phyloP scores from a whole-genome alignment of 2,329 filamentous ascomycete genomes.

The Herpomyces periplanetae region DNA sequence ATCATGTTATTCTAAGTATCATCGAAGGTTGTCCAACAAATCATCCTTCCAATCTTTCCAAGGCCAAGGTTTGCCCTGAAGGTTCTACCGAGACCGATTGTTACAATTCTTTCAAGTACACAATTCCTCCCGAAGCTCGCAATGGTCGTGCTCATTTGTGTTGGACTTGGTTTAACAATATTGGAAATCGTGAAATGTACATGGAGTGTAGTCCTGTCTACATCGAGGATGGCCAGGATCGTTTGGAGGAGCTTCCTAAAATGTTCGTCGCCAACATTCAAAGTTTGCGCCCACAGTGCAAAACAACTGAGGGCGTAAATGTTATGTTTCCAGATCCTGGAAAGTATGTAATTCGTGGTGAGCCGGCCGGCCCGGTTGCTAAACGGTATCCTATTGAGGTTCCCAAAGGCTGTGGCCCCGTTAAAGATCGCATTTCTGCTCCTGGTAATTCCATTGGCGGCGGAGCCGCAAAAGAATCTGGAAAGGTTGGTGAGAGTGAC shows the following conservation, averaged over 20 bases:
- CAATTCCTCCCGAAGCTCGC: constrained; percentile 26
- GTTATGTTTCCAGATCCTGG: constrained; percentile 29
- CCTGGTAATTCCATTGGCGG: constrained; percentile 6
- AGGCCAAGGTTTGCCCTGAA: constrained; percentile 9
- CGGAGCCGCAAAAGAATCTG: too few species aligned
- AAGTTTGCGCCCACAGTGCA: constrained; percentile 10
- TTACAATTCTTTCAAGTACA: constrained; percentile 21
- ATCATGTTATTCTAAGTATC: constrained; percentile 63
- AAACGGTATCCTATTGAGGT: constrained; percentile 5
- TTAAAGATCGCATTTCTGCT: constrained; percentile 5
- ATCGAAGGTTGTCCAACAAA: constrained; percentile 44
- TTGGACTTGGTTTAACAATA: constrained; percentile 78
- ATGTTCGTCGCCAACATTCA: constrained; percentile 35
- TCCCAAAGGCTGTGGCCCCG: constrained; percentile 4
- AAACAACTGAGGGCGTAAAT: constrained; percentile 14
- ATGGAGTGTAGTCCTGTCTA: constrained; percentile 63
- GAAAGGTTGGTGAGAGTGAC: constrained; percentile 5
- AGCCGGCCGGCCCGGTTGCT: constrained; percentile 9
- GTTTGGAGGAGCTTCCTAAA: constrained; percentile 21
- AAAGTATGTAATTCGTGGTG: constrained; percentile 11
- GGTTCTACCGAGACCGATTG: constrained; percentile 8
- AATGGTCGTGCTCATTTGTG: constrained; percentile 40
- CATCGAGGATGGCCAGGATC: constrained; percentile 15
- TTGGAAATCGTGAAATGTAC: constrained; percentile 85
- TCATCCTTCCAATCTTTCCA: constrained; percentile 15